Conservation (phyloP, 2,329 filamentous ascomycete species). For the Lasiodiplodia hormozganensis region DNA sequence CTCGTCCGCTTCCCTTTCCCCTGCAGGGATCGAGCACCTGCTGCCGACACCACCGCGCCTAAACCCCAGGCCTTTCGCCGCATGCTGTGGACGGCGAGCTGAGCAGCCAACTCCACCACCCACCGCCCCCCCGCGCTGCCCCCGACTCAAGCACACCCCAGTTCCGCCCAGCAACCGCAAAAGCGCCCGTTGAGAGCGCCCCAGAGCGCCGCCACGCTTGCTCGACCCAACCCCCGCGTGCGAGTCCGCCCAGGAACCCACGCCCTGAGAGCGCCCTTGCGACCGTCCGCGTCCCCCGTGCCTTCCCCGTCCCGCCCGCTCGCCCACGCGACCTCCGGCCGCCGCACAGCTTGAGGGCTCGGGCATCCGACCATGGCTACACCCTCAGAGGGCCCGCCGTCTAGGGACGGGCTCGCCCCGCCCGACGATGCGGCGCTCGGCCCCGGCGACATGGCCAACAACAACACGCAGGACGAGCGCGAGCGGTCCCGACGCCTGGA, state of each 20-base stretch:
- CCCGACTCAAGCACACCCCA: neutral
- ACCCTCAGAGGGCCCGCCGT: constrained; percentile 29
- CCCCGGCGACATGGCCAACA: constrained; percentile 20
- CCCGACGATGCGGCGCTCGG: constrained; percentile 13
- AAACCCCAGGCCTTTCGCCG: constrained; percentile 8
- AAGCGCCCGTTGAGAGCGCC: constrained; percentile 8
- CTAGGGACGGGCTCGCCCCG: constrained; percentile 24
- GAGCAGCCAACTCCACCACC: constrained; percentile 4
- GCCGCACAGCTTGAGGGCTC: constrained; percentile 14
- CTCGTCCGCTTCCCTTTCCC: constrained; percentile 29
- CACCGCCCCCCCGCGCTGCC: constrained; percentile 9
- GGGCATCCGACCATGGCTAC: constrained; percentile 27
- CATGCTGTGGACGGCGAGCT: constrained; percentile 16
- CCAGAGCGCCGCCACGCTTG: constrained; percentile 8
- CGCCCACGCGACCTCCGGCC: neutral
- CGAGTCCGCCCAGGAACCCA: neutral
- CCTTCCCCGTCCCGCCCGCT: neutral
- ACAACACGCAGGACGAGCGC: constrained; percentile 31
- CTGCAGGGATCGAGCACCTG: constrained; percentile 28
- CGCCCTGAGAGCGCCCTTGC: neutral
- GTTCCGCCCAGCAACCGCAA: constrained; percentile 4
- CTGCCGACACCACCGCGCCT: constrained; percentile 16
- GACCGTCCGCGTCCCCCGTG: constrained; percentile 1
- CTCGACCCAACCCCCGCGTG: constrained; percentile 14
- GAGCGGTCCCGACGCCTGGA: constrained; percentile 32